Base-by-base conservation (phyloP, 495 filamentous ascomycete species). In the Aspergillus conjunctus region DNA sequence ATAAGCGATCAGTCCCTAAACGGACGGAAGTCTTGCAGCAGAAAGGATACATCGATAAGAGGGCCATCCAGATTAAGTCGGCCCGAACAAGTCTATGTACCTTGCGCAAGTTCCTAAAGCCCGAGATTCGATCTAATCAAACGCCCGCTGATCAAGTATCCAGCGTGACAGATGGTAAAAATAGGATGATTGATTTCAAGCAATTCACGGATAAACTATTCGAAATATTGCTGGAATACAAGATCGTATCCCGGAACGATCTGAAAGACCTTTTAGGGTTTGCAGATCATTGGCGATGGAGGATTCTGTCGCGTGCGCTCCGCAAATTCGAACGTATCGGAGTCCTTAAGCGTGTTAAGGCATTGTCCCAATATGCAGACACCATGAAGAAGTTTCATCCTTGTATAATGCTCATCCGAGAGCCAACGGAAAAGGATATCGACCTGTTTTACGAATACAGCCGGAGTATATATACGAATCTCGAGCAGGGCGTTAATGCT, bases 21-120 rank as follows among this genome's bases (percentile, higher is more conserved):
- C 81, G 93, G 43, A 97, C 93, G 1, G 88, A 92, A 62, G 74
- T 80, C 1, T 81, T 97, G 18, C 83, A 83, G 20, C 78, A 80
- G 56, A 90, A 88, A 66, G 93, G 93, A 9, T 95, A 96, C 70
- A 91, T 97, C 49, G 86, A 87, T 39, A 97, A 97, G 73, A 82
- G 84, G 37, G 80, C 83, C 0, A 80, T 93, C 6, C 79, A 91
- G 32, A 79, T 85, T 18, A 83, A 79, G 51, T 79, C 83, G 21
- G 75, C 81, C 43, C 85, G 86, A 52, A 94, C 92, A 0, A 93
- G 89, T 71, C 60, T 84, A 2, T 82, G 80, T 32, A 89, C 82
- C 52, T 83, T 93, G 44, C 81, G 77, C 51, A 82, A 78, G 64
- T 93, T 88, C 66, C 72, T 83, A 17, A 63, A 63, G 21, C 34